Evolutionary conservation across 805 yeast species (phyloP), one percentile per base, ranked within the genome.

Genomic region (Dipodascopsis tothii): DNA sequence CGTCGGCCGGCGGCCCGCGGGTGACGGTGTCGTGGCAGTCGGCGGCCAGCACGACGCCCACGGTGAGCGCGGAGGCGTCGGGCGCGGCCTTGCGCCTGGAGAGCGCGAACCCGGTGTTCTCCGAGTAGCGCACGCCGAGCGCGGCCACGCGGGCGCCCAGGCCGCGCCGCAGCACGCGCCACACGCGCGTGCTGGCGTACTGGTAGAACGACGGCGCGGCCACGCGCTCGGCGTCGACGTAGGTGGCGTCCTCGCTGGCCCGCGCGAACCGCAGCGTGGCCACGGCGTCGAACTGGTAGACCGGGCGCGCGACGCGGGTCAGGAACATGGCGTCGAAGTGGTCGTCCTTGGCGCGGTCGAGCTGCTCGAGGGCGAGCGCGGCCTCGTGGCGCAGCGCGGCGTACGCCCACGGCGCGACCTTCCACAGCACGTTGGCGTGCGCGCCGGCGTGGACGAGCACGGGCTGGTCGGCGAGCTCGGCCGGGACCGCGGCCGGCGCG

Each of bases 261-360:
- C 36, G 7, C n/a, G 53, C 48, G 25, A 49, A 22, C 28, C 42
- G 38, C 4, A 39, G 22, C 14, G 9, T 25, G 11, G 30, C 30
- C 9, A 25, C 30, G 9, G 78, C 57, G 66, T 90, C 98, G 59
- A 74, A 84, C 50, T 79, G 78, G 57, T 86, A 50, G 11, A 52
- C 49, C 57, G 51, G 73, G 60, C 44, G 71, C 71, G 52, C 70
- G 57, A 57, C 61, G 60, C 77, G 78, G 39, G 74, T 75, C 55
- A 92, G 68, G 55, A 90, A 84, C 7, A 88, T 75, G 19, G 78
- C 72, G 48, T 80, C 82, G 60, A 90, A 90, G 58, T 94, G 76
- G 63, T 90, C 97, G 43, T 73, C 77, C 3, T 84, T 81, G 25
- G 79, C 81, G 59, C 90, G 95, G 55, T 80, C 79, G 46, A 90